phyloP scores from a whole-genome alignment of 768 basidiomycete species.

The Amanita rimosa region DNA sequence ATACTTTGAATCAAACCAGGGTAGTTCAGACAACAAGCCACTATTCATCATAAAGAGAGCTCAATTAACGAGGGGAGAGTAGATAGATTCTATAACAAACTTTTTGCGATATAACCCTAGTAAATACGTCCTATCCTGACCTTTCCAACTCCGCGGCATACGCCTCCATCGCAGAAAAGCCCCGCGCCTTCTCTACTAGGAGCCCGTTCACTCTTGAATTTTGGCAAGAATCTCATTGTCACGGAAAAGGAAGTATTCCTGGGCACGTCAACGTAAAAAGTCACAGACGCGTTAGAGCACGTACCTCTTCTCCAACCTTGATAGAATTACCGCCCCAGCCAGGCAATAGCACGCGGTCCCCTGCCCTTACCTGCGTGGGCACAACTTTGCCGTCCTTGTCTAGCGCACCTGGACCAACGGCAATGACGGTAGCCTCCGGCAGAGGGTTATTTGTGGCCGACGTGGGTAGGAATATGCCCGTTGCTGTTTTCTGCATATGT shows the following conservation, averaged over 20 bases:
- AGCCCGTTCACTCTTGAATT: slow-evolving; percentile 66
- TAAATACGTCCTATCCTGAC: not conserved
- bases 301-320: slow-evolving; percentile 93
- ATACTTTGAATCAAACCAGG: too few relatives aligned
- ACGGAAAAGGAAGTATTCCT: slow-evolving; percentile 96
- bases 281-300: slow-evolving; percentile 17
- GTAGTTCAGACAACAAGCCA: too few relatives aligned
- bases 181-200: too few relatives aligned
- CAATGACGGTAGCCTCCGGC: slow-evolving; percentile 96
- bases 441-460: slow-evolving; percentile 76
- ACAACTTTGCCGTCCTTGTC: slow-evolving; percentile 74
- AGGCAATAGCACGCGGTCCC: slow-evolving; percentile 88
- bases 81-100: slow-evolving; percentile 1
- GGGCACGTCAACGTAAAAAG: slow-evolving; percentile 6
- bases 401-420: slow-evolving; percentile 90
- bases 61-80: slow-evolving; percentile 3
- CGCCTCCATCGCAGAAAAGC: not conserved
- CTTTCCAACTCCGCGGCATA: not conserved
- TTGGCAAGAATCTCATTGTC: slow-evolving; percentile 94
- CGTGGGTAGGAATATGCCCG: slow-evolving; percentile 92
- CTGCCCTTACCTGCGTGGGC: slow-evolving; percentile 71
- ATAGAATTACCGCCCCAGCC: slow-evolving; percentile 95
- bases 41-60: too few relatives aligned
- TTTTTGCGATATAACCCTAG: not conserved
- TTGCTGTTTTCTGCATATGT: slow-evolving; percentile 79